Evolutionary conservation across 306 rosid species (phyloP).

Genomic region (Potentilla sterilis): DNA sequence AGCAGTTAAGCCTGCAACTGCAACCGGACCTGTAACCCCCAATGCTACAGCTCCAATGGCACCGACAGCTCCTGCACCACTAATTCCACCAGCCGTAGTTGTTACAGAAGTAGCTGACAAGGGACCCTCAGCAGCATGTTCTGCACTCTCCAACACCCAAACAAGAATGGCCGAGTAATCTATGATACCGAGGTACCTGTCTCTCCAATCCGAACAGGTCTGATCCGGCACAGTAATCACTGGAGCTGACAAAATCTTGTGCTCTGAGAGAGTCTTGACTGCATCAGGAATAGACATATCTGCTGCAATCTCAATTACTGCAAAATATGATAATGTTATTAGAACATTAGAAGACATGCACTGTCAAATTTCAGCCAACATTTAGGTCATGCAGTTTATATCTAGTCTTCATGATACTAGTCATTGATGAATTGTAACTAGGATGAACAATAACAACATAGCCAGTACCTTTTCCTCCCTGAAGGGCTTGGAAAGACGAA

Average conservation of each 20-base stretch:
- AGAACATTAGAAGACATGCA: background rate
- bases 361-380: slow-evolving; percentile 11
- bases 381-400: slow-evolving; percentile 6
- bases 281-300: slow-evolving; percentile 64
- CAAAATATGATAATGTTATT: slow-evolving; percentile 11
- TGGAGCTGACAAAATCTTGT: slow-evolving; percentile 81
- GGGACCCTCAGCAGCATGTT: slow-evolving; percentile 41
- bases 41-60: slow-evolving; percentile 81
- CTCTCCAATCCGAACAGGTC: slow-evolving; percentile 60
- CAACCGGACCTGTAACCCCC: slow-evolving; percentile 81
- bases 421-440: slow-evolving; percentile 11
- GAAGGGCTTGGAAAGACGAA: slow-evolving; percentile 78
- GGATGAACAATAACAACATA: background rate
- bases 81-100: slow-evolving; percentile 66
- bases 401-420: background rate
- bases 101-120: slow-evolving; percentile 55
- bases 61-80: slow-evolving; percentile 65
- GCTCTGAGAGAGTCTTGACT: slow-evolving; percentile 62
- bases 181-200: slow-evolving; percentile 70
- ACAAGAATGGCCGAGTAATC: slow-evolving; percentile 74
- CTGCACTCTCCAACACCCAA: slow-evolving; percentile 93
- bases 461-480: slow-evolving; percentile 63
- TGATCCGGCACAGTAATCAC: slow-evolving; percentile 49
- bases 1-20: slow-evolving; percentile 79
- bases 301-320: slow-evolving; percentile 79